Evolutionary conservation across 2,329 filamentous ascomycete genomes (phyloP).

Genomic region (Grosmannia serpens): DNA sequence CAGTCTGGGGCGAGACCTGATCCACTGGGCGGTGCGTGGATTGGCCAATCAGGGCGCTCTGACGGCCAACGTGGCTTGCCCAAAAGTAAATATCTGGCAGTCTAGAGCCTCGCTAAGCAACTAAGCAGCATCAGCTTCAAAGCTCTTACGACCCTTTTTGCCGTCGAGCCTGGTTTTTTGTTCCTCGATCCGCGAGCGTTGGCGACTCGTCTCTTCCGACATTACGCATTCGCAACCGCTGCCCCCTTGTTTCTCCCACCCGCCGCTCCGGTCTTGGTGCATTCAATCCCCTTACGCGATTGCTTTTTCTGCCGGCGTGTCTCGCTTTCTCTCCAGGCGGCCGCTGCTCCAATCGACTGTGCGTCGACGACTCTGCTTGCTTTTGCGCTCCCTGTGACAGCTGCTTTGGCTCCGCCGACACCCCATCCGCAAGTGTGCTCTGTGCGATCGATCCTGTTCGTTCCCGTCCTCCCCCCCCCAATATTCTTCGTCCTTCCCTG

Average conservation of each 20-base stretch:
- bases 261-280: not conserved
- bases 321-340: not conserved
- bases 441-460: not conserved
- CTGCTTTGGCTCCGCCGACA: not conserved
- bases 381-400: not conserved
- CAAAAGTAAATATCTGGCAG: not conserved
- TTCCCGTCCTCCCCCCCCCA: not conserved
- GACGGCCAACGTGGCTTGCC: not conserved
- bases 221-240: not conserved
- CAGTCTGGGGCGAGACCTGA: not conserved
- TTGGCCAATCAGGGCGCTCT: not conserved
- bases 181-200: not conserved
- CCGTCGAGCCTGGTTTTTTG: not conserved
- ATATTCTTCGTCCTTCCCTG: not conserved
- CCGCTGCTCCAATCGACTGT: not conserved
- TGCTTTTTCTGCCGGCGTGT: not conserved
- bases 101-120: not conserved
- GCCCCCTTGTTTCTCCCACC: not conserved
- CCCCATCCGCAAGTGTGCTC: not conserved
- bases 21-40: not conserved
- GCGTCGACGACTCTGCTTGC: not conserved
- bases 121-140: not conserved
- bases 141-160: not conserved
- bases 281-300: not conserved
- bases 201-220: not conserved